Percentiles rank a stretch among this genome's conserved stretches.
phyloP scores from a whole-genome alignment of 768 basidiomycete genomes.

The Mycena galericulata region DNA sequence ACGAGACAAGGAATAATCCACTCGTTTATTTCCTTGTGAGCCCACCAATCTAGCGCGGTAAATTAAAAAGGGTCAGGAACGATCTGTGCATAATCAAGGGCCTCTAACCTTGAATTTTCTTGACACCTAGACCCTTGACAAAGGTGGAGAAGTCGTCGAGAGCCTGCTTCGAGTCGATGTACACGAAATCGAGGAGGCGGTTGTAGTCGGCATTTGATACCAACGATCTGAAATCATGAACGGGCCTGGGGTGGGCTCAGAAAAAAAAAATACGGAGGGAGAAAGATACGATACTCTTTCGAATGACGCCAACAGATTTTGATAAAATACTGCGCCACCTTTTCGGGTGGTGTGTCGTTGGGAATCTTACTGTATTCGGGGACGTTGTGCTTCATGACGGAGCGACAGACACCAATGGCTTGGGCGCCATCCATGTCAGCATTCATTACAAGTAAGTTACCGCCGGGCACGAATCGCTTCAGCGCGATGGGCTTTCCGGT shows the following conservation, averaged over 20 bases:
- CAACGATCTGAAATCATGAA: conserved; percentile 11
- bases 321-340: conserved; percentile 15
- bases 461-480: neutral
- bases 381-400: conserved; percentile 22
- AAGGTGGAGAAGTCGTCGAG: neutral
- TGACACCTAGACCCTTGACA: neutral
- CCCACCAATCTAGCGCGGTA: conserved; percentile 38
- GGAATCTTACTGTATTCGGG: conserved; percentile 22
- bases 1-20: conserved; percentile 42
- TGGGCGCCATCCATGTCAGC: neutral
- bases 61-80: no score
- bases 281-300: neutral
- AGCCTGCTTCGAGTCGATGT: conserved; percentile 12
- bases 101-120: conserved; percentile 4
- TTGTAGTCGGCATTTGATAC: neutral
- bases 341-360: neutral
- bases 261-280: neutral
- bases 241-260: neutral
- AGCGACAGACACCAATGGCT: neutral
- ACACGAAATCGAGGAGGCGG: conserved; percentile 9
- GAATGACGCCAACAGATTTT: conserved; percentile 20
- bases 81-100: no score
- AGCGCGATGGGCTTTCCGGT: no score
- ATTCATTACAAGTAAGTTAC: neutral
- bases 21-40: conserved; percentile 37